These are phyloP conservation scores for Suillus clintonianus DNA, from an alignment of 768 basidiomycete genomes.

Conservation along the genomic window DNA sequence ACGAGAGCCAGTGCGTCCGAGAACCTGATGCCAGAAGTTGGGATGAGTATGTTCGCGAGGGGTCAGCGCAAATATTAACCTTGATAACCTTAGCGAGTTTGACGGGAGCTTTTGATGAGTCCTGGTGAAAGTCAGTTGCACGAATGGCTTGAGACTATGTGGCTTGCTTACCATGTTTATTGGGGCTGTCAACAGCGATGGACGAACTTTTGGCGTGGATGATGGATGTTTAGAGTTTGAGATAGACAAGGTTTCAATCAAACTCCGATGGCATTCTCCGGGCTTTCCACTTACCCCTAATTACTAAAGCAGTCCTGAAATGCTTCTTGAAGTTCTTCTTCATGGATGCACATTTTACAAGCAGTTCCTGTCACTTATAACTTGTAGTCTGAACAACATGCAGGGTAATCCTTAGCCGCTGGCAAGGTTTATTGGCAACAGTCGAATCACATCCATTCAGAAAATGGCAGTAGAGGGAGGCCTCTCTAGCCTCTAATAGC, in stretches of 20 bases:
- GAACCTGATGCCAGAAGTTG: slow-evolving; percentile 59
- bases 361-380: not conserved
- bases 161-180: slow-evolving; percentile 7
- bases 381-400: not conserved
- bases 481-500: too few species aligned
- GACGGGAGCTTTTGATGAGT: slow-evolving; percentile 88
- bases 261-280: slow-evolving; percentile 8
- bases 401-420: not conserved
- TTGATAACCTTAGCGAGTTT: slow-evolving; percentile 98
- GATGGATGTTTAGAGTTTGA: slow-evolving; percentile 4
- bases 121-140: slow-evolving; percentile 40
- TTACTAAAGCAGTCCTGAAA: too few species aligned
- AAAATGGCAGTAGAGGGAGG: not conserved
- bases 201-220: slow-evolving; percentile 8
- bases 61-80: slow-evolving; percentile 46
- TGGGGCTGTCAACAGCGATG: slow-evolving; percentile 4
- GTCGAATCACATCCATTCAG: not conserved
- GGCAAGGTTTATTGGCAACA: not conserved
- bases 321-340: too few species aligned
- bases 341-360: too few species aligned
- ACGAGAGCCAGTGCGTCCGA: slow-evolving; percentile 97
- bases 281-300: too few species aligned
- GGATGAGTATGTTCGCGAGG: not conserved
- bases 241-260: slow-evolving; percentile 6
- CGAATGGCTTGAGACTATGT: not conserved